Conservation (phyloP, 78 protist species). For the Dictyostelium brefeldianum region DNA sequence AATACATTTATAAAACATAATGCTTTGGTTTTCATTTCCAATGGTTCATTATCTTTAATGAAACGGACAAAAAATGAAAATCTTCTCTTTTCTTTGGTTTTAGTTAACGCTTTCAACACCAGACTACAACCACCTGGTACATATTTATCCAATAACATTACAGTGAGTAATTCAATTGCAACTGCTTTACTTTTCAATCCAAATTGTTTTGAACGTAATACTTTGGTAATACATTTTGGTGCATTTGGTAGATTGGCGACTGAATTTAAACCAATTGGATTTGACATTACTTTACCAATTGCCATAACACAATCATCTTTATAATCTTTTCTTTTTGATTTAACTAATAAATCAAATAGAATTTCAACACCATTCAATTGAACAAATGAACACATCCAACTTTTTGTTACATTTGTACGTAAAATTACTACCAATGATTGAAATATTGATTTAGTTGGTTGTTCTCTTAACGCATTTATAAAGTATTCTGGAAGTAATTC, state of each 20-base stretch:
- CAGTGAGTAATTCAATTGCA: constrained; percentile 58
- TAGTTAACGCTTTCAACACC: constrained; percentile 63
- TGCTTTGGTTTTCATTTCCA: constrained; percentile 76
- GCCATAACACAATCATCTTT: constrained; percentile 50
- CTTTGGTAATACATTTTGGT: constrained; percentile 53
- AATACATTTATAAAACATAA: constrained; percentile 71
- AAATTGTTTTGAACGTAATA: constrained; percentile 51
- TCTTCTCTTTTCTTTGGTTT: constrained; percentile 61
- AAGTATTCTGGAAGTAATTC: constrained; percentile 50
- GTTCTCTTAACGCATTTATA: constrained; percentile 23
- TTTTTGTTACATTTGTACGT: constrained; percentile 37
- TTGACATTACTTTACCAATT: constrained; percentile 53
- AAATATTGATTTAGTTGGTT: constrained; percentile 25
- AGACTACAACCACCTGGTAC: constrained; percentile 73
- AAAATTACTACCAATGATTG: constrained; percentile 29
- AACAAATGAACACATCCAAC: constrained; percentile 44
- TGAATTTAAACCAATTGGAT: constrained; percentile 31
- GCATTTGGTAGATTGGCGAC: constrained; percentile 36
- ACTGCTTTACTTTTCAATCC: constrained; percentile 42
- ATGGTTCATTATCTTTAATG: constrained; percentile 56
- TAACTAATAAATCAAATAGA: constrained; percentile 16
- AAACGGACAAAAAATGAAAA: constrained; percentile 54
- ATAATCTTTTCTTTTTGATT: constrained; percentile 45
- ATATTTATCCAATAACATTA: constrained; percentile 62
- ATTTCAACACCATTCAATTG: constrained; percentile 42